These are phyloP conservation scores for Nicotiana tomentosiformis DNA, from an alignment of 257 asterid species.

Conservation along the genomic window DNA sequence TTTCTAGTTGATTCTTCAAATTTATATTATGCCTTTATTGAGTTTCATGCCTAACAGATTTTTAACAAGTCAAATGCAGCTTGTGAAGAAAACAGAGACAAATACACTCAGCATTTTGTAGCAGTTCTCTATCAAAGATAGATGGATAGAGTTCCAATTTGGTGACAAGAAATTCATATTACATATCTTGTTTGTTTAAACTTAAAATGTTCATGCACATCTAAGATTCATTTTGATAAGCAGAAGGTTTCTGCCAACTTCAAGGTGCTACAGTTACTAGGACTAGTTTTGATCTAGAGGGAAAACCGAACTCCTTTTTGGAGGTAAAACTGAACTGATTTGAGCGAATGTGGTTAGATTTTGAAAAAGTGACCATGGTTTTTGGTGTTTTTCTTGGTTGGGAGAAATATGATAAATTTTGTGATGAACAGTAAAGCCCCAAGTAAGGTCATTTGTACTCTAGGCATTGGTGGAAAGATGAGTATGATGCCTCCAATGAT, in stretches of 20 bases:
- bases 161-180: not conserved
- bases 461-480: not conserved
- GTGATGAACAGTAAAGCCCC: not conserved
- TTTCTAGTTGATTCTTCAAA: not conserved
- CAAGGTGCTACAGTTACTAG: not conserved
- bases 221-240: not conserved
- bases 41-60: too few species aligned
- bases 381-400: not conserved
- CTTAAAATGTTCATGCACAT: too few species aligned
- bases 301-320: not conserved
- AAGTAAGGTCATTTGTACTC: not conserved
- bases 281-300: not conserved
- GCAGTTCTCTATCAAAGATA: too few species aligned
- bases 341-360: not conserved
- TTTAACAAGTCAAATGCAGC: not conserved
- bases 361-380: not conserved
- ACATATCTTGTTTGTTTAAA: too few species aligned
- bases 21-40: not conserved
- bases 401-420: not conserved
- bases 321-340: not conserved
- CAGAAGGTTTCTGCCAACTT: not conserved
- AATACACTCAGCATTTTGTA: too few species aligned
- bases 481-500: not conserved
- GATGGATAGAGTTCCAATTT: not conserved
- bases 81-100: too few species aligned